phyloP scores from a whole-genome alignment of 2,329 filamentous ascomycete species.

The Hymenoscyphus scutula region DNA sequence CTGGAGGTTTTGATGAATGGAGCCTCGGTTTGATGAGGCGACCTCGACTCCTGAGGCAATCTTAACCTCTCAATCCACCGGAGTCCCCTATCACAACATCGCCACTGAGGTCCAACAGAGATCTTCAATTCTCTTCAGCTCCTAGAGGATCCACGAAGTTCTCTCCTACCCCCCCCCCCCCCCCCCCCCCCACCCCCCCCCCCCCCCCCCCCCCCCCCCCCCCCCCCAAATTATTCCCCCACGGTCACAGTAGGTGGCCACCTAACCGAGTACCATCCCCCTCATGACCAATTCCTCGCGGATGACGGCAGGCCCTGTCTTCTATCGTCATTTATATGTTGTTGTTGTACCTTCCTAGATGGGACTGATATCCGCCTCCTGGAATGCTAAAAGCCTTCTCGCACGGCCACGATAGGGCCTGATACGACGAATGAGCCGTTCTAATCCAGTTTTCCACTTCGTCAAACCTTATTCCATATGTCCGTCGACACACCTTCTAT shows the following conservation, averaged over 20 bases:
- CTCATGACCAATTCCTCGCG: background rate
- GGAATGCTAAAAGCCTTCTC: background rate
- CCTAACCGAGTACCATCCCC: background rate
- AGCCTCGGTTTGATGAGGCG: background rate
- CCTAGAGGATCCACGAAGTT: background rate
- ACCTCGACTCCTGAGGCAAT: background rate
- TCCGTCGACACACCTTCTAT: background rate
- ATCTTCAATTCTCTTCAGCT: constrained; percentile 1
- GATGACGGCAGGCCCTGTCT: background rate
- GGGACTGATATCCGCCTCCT: background rate
- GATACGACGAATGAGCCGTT: background rate
- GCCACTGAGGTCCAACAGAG: background rate
- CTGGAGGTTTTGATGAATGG: background rate
- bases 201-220: no score
- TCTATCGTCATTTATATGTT: background rate
- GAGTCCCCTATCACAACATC: background rate
- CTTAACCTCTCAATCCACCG: background rate
- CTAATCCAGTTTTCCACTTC: background rate
- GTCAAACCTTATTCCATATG: background rate
- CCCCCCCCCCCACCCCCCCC: no score
- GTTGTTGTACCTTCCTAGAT: background rate
- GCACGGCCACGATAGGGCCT: background rate
- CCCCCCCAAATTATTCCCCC: no score
- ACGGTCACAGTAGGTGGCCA: no score
- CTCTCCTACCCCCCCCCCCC: no score